Evolutionary conservation across 2,329 filamentous ascomycete genomes (phyloP).

Genomic region (Sarocladiaceae sp.): DNA sequence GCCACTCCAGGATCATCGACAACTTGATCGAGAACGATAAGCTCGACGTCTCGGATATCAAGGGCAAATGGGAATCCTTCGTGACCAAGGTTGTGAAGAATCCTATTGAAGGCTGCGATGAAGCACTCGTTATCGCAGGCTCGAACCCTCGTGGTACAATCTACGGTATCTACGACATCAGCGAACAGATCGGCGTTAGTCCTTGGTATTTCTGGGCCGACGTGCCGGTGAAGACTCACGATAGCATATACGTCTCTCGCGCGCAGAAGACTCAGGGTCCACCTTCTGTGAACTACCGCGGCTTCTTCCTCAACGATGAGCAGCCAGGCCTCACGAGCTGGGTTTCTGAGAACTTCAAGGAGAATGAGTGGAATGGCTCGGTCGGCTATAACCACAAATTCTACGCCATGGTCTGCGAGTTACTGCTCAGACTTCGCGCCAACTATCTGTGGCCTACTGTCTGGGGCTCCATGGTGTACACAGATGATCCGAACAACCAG

Average conservation of each 20-base stretch:
- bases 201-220: slow-evolving; percentile 71
- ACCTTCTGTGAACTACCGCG: slow-evolving; percentile 63
- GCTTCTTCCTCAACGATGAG: slow-evolving; percentile 69
- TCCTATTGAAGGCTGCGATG: slow-evolving; percentile 50
- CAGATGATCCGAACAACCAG: slow-evolving; percentile 66
- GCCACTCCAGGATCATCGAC: slow-evolving; percentile 59
- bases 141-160: slow-evolving; percentile 64
- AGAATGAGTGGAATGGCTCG: slow-evolving; percentile 30
- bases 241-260: slow-evolving; percentile 51
- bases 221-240: slow-evolving; percentile 46
- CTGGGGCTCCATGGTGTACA: slow-evolving; percentile 69
- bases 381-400: slow-evolving; percentile 54
- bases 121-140: slow-evolving; percentile 63
- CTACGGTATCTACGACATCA: slow-evolving; percentile 66
- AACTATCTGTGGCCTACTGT: slow-evolving; percentile 74
- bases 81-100: slow-evolving; percentile 52
- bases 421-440: slow-evolving; percentile 63
- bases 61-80: slow-evolving; percentile 68
- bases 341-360: slow-evolving; percentile 31
- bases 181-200: slow-evolving; percentile 69
- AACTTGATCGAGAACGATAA: slow-evolving; percentile 49
- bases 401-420: slow-evolving; percentile 66
- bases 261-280: slow-evolving; percentile 52
- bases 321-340: slow-evolving; percentile 64
- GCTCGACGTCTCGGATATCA: slow-evolving; percentile 52